Base-by-base conservation (phyloP, 2,329 filamentous ascomycete species). In the Passalora sequoiae region DNA sequence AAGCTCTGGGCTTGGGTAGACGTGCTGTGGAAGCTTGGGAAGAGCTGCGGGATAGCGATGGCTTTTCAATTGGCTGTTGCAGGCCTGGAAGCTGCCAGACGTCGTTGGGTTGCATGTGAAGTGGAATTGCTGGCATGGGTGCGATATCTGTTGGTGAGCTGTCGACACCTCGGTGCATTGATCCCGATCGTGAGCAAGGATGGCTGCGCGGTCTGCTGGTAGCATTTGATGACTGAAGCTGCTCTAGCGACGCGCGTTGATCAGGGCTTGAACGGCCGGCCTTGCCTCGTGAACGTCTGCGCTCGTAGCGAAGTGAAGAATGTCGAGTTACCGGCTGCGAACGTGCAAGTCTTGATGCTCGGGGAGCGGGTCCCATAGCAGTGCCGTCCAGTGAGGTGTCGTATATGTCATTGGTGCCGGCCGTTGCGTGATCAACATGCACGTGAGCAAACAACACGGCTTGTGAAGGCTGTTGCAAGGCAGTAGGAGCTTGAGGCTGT, bases 1-100 rank as follows among this genome's bases (percentile, higher is more conserved):
- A 59, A 9, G 49, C 32, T 39, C 50, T 54, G 6, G 54, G 57
- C 35, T 50, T 55, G 30, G 51, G 54, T 22, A 47, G 40, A 21
- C 51, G 40, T 10, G 31, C 38, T 9, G 42, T 33, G 6, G 51
- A 54, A 10, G 39, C 44, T n/a, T 45, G 44, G 1, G 51, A 52
- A 22, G 46, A 50, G 38, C 49, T 52, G 5, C 51, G 43, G 21
- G 44, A 48, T 19, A 54, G 31, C 7, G 49, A 49, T 12, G 25
- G 20, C 12, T 5, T 7, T 19, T 33, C 30, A 15, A 19, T 33
- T 31, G 41, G 41, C 8, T 46, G 43, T 21, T 49, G 42, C 19
- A 56, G 33, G n/a, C 52, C 30, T 9, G 55, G 44, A 3, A 56
- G 47, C 6, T 21, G 36, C 52, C 54, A 58, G 8, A 50, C 36